Base-by-base conservation (phyloP, 2,329 filamentous ascomycete genomes). In the Cytospora mali region DNA sequence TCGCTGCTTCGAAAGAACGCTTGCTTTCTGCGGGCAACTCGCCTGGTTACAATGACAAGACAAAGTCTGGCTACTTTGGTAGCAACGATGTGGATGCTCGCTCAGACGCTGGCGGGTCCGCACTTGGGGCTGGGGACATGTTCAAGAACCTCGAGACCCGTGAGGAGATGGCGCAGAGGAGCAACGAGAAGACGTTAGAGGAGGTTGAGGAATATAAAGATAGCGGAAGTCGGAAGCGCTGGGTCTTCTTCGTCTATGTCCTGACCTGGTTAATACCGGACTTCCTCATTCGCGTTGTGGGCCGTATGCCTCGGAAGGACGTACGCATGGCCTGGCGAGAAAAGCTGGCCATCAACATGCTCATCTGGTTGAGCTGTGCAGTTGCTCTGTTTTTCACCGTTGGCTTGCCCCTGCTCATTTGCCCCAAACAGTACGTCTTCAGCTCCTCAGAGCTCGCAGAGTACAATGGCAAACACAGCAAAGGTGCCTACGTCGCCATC, bases 111-210 rank as follows among this genome's bases (percentile, higher is more conserved):
- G 94, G 93, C 4, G 90, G 84, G 2, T 97, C 94, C n/a, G 93
- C 92, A 6, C 90, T 97, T 73, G 91, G 93, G 54, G 91, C 86
- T 58, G 93, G 95, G 9, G 95, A 99, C 74, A 97, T 99, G 94
- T 99, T 99, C 82, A 92, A 93, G 72, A 97, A 97, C 71, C 82
- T 98, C 9, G 94, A 98, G 69, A 97, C 94, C 7, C 87, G 92
- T 66, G 91, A 96, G 73, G 91, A 97, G 73, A 92, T 99, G 86
- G 92, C 94, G 0, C 94, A 98, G 77, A 94, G 96, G 68, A 92
- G 92, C 65, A 96, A 97, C 68, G 92, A 96, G 68, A 92, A 94
- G 76, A 88, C 91, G 18, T 85, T 97, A 77, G 87, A 91, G 64
- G 94, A 97, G 75, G 91, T 99, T 2, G 95, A 99, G 67, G 91